These are phyloP conservation scores for Globisporangium splendens DNA, from an alignment of 352 stramenopile species.

Conservation along the genomic window DNA sequence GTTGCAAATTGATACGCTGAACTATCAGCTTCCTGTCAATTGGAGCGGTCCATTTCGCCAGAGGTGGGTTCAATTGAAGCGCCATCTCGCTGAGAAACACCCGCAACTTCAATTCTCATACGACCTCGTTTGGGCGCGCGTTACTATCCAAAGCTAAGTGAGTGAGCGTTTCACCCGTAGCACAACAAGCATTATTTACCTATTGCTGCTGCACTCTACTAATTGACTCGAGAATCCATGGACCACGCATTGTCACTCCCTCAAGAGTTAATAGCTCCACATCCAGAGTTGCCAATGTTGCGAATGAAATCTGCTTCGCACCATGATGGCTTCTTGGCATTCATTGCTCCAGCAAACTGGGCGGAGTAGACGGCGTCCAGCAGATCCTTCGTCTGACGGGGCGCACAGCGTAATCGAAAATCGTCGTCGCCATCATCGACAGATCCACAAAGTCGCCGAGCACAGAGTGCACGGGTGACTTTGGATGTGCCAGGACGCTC, in stretches of 20 bases:
- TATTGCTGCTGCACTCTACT: no score
- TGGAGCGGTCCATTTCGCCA: conserved; percentile 16
- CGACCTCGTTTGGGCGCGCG: conserved; percentile 14
- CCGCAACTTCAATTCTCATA: conserved; percentile 17
- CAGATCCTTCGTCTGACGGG: background rate
- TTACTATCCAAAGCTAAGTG: background rate
- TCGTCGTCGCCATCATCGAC: background rate
- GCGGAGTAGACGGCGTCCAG: background rate
- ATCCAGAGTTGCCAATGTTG: no score
- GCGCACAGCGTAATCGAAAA: background rate
- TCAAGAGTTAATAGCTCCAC: no score
- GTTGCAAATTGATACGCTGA: conserved; percentile 20
- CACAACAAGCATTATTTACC: no score
- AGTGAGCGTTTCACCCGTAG: background rate
- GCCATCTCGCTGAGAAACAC: conserved; percentile 7
- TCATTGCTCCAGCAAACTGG: background rate
- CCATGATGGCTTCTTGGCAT: no score
- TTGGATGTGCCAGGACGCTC: background rate
- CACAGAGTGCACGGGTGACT: background rate
- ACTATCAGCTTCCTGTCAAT: conserved; percentile 16
- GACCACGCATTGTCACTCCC: no score
- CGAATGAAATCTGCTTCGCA: no score
- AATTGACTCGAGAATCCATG: no score
- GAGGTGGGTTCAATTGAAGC: conserved; percentile 19
- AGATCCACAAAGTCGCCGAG: background rate